Evolutionary conservation across 2,329 filamentous ascomycete species (phyloP).

Genomic region (Drechslerella coelobrocha): DNA sequence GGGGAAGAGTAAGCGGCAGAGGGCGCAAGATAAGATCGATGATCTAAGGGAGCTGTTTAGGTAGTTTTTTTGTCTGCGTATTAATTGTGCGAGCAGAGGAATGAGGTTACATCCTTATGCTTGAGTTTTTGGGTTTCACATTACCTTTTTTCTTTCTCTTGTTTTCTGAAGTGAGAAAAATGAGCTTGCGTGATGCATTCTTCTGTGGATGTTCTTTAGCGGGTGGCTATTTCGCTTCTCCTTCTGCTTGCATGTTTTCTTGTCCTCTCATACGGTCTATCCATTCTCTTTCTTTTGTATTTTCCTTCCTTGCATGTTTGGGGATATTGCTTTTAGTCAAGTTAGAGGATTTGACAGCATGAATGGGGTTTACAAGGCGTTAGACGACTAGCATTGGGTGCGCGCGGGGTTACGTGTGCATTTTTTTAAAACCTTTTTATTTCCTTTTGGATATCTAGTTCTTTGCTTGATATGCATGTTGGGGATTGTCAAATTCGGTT

Average conservation of each 20-base stretch:
- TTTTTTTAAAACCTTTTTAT: too few relatives aligned
- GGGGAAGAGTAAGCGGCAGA: constrained; percentile 60
- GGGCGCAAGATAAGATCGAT: constrained; percentile 49
- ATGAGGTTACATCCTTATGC: too few relatives aligned
- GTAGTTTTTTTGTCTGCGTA: constrained; percentile 9
- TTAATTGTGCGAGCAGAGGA: not conserved
- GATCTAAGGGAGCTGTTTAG: constrained; percentile 43
- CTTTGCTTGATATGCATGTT: not conserved
- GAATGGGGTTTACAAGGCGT: not conserved
- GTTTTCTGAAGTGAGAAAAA: constrained; percentile 8
- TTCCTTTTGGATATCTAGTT: not conserved
- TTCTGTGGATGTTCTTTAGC: constrained; percentile 43
- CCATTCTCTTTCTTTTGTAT: not conserved
- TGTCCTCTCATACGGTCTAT: too few relatives aligned
- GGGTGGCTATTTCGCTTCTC: too few relatives aligned
- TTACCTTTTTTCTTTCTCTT: constrained; percentile 11
- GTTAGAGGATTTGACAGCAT: not conserved
- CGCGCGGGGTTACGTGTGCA: not conserved
- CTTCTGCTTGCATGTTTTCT: not conserved
- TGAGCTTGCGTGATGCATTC: constrained; percentile 12
- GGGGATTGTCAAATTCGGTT: not conserved
- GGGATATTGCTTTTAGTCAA: not conserved
- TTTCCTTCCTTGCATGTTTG: not conserved
- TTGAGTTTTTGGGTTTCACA: constrained; percentile 1
- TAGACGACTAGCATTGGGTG: constrained; percentile 1